Evolutionary conservation across 306 rosid species (phyloP).

Genomic region (Canavalia ensiformis): DNA sequence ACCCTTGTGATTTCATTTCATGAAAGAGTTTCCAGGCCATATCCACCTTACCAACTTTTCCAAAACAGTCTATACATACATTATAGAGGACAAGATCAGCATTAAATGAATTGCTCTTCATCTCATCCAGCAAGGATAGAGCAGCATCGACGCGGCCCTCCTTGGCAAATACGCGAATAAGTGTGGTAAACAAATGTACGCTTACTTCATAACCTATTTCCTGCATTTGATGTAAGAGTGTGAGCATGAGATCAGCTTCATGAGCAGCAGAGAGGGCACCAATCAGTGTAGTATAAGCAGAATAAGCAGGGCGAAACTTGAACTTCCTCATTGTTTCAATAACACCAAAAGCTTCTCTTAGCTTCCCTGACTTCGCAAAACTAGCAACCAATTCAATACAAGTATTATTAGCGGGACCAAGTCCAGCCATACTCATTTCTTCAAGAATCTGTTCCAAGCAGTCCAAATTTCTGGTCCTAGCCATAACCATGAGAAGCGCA

Average conservation of each 20-base stretch:
- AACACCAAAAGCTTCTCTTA: conserved; percentile 71
- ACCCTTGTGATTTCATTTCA: conserved; percentile 79
- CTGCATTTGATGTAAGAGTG: conserved; percentile 88
- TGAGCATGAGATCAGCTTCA: conserved; percentile 72
- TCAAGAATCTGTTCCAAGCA: conserved; percentile 77
- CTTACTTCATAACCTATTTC: conserved; percentile 91
- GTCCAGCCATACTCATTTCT: conserved; percentile 94
- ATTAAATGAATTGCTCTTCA: conserved; percentile 76
- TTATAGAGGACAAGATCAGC: conserved; percentile 90
- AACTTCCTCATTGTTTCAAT: conserved; percentile 90
- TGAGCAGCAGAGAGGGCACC: conserved; percentile 75
- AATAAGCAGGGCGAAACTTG: conserved; percentile 91
- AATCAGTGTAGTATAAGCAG: conserved; percentile 86
- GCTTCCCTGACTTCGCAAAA: conserved; percentile 62
- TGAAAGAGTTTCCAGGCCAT: conserved; percentile 99
- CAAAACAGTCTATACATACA: conserved; percentile 93
- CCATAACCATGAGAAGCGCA: conserved; percentile 87
- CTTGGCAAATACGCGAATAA: conserved; percentile 83
- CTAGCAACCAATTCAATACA: conserved; percentile 70
- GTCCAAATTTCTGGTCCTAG: conserved; percentile 68
- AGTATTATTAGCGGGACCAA: conserved; percentile 67
- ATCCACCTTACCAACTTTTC: conserved; percentile 90
- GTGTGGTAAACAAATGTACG: conserved; percentile 86
- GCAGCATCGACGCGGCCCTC: conserved; percentile 86
- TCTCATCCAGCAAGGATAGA: conserved; percentile 90